Evolutionary conservation across 495 filamentous ascomycete genomes (phyloP).

Genomic region (Xylaria longipes): DNA sequence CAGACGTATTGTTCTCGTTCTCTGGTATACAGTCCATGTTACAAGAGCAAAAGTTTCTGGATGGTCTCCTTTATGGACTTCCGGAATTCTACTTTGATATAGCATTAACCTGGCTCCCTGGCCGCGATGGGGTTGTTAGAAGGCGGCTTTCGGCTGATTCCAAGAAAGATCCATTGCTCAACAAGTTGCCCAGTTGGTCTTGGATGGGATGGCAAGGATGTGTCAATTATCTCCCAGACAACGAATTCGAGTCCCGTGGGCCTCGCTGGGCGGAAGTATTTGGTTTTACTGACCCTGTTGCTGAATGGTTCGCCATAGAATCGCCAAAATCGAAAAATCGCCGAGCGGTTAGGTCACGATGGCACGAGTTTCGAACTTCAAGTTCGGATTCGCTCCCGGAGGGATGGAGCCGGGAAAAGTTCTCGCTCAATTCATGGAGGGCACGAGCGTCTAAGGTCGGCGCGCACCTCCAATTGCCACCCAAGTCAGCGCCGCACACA

Average conservation of each 20-base stretch:
- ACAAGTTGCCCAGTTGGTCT: slow-evolving; percentile 7
- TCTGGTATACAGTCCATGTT: slow-evolving; percentile 5
- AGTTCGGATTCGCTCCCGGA: not conserved
- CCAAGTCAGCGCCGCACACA: too few relatives aligned
- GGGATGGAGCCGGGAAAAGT: not conserved
- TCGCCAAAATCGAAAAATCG: not conserved
- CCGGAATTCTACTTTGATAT: slow-evolving; percentile 8
- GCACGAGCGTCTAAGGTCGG: not conserved
- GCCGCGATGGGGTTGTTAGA: not conserved
- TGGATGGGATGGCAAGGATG: slow-evolving; percentile 5
- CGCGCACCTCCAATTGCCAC: not conserved
- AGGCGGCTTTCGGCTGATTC: not conserved
- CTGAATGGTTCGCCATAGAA: not conserved
- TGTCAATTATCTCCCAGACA: not conserved
- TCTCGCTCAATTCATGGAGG: not conserved
- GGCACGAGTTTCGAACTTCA: not conserved
- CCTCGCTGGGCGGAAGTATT: not conserved
- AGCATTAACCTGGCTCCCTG: not conserved
- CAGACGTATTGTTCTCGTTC: not conserved
- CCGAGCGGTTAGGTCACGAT: not conserved
- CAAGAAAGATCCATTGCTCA: not conserved
- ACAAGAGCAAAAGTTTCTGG: slow-evolving; percentile 7
- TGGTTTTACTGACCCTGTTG: not conserved
- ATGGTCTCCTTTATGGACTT: not conserved
- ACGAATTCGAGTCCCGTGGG: slow-evolving; percentile 11